A percentile compares a stretch with the other conserved stretches of the same genome.
Evolutionary conservation across 75 land plant species (phyloP).

Genomic region (Pseudotsuga menziesii): DNA sequence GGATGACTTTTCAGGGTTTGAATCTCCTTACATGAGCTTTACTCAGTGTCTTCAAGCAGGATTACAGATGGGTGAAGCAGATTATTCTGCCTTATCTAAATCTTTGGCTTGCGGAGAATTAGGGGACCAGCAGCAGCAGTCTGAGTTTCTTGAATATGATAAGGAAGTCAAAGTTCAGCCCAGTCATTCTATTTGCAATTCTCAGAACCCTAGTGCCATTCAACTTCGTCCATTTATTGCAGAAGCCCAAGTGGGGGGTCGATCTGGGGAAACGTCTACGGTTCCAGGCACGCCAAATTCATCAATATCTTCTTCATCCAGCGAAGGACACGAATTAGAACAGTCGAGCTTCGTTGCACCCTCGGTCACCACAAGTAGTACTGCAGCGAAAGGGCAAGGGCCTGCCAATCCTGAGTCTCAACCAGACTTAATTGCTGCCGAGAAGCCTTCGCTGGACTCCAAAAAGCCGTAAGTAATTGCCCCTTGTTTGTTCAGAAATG

Average conservation of each 20-base stretch:
- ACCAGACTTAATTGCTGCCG: background rate
- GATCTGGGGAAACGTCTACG: background rate
- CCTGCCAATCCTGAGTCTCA: background rate
- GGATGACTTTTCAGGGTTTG: conserved; percentile 6
- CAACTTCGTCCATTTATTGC: no score
- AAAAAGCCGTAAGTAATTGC: conserved; percentile 35
- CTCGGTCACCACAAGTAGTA: background rate
- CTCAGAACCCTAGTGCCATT: no score
- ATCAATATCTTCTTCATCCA: conserved; percentile 36
- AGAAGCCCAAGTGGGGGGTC: background rate
- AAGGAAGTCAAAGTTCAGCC: no score
- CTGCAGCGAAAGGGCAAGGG: no score
- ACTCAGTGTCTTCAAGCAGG: conserved; percentile 10
- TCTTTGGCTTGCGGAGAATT: background rate
- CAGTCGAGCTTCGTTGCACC: conserved; percentile 4
- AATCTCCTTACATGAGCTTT: conserved; percentile 9
- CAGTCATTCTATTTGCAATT: no score
- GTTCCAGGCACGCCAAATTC: conserved; percentile 33
- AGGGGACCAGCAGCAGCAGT: no score
- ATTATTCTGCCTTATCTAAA: background rate
- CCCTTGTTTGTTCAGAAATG: no score
- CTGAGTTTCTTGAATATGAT: no score
- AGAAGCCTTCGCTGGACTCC: conserved; percentile 22
- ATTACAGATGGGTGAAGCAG: background rate
- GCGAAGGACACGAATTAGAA: conserved; percentile 25